Percentiles rank a stretch among this genome's conserved stretches.
phyloP scores from a whole-genome alignment of 1,284 basidiomycete species.

The Irpex rosettiformis region DNA sequence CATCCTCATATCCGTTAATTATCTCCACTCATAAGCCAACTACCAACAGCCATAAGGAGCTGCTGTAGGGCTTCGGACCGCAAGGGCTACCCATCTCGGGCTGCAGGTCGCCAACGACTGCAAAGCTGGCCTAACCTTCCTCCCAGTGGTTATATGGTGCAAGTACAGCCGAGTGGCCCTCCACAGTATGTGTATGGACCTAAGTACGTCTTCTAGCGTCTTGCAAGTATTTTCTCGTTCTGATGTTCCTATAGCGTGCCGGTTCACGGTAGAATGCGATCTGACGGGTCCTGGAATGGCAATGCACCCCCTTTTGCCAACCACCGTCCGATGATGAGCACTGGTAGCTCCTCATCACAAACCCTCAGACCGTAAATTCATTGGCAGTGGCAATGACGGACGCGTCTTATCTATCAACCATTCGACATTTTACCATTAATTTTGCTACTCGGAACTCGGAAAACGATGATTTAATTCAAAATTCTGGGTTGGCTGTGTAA shows the following conservation, averaged over 20 bases:
- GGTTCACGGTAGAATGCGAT: conserved; percentile 5
- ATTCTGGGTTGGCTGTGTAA: neutral
- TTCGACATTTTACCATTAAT: neutral
- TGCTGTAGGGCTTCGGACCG: conserved; percentile 4
- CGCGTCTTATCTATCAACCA: neutral
- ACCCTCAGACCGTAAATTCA: neutral
- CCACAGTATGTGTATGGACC: conserved; percentile 5
- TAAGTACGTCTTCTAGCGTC: conserved; percentile 10
- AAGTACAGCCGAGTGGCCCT: neutral
- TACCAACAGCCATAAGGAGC: neutral
- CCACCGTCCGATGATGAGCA: conserved; percentile 7
- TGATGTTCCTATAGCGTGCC: conserved; percentile 7
- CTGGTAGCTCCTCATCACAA: neutral
- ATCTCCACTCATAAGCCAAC: neutral
- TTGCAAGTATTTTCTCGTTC: neutral
- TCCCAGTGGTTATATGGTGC: neutral
- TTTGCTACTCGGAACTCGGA: neutral
- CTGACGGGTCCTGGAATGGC: conserved; percentile 7
- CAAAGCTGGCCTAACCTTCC: conserved; percentile 4
- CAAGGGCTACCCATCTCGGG: neutral
- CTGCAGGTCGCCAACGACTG: conserved; percentile 3
- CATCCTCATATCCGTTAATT: neutral
- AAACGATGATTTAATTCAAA: neutral
- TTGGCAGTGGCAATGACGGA: neutral
- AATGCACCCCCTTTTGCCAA: neutral